Evolutionary conservation across 148 eudicot genomes (phyloP).

Genomic region (Beta vulgaris): DNA sequence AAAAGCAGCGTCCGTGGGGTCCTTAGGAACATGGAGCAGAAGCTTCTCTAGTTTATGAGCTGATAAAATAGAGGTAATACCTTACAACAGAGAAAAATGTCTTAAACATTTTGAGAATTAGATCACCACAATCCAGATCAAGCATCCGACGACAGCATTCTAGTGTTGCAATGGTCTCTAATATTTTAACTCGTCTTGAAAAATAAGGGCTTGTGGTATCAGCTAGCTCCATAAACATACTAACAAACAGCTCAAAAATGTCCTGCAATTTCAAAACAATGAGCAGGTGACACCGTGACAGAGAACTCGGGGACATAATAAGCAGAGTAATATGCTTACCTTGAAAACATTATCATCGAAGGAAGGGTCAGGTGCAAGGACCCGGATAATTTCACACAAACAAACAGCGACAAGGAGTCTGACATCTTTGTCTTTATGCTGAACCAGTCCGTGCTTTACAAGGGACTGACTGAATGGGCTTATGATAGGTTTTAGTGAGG

Average conservation of each 20-base stretch:
- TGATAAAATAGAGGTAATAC: conserved; percentile 29
- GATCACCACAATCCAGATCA: conserved; percentile 59
- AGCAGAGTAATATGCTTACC: conserved; percentile 37
- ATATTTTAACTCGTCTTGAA: conserved; percentile 51
- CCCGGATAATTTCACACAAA: conserved; percentile 72
- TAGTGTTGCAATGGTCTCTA: conserved; percentile 73
- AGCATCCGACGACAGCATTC: conserved; percentile 69
- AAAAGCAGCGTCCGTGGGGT: not conserved
- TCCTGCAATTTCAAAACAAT: conserved; percentile 47
- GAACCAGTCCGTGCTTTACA: conserved; percentile 54
- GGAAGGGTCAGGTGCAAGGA: conserved; percentile 82
- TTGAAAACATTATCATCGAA: conserved; percentile 48
- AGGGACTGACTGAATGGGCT: conserved; percentile 62
- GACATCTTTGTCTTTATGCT: conserved; percentile 72
- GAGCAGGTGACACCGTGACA: not conserved
- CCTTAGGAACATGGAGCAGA: not conserved
- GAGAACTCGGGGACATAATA: not conserved
- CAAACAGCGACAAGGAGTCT: conserved; percentile 71
- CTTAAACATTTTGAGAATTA: conserved; percentile 62
- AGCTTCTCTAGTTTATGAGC: not conserved
- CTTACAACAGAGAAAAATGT: conserved; percentile 66
- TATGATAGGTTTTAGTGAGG: conserved; percentile 38
- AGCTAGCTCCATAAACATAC: conserved; percentile 67
- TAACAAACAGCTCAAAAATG: conserved; percentile 64
- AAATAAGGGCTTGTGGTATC: conserved; percentile 58